Evolutionary conservation across 441 rosid species (phyloP).

Genomic region (Iberis amara): DNA sequence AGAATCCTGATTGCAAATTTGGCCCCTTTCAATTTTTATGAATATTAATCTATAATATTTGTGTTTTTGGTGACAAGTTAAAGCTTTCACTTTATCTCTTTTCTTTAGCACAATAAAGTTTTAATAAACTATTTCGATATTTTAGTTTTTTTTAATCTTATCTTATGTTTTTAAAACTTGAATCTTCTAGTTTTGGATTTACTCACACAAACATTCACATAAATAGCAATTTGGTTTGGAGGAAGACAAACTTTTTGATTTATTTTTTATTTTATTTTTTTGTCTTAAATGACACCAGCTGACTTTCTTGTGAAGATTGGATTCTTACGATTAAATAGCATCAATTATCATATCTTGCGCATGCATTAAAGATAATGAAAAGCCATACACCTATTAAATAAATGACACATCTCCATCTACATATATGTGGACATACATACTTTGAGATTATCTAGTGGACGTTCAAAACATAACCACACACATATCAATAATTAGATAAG

Average conservation of each 20-base stretch:
- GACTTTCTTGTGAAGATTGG: constrained; percentile 16
- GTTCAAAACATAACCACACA: neutral
- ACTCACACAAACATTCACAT: too few relatives aligned
- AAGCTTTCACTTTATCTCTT: too few relatives aligned
- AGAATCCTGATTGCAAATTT: too few relatives aligned
- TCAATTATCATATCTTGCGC: neutral
- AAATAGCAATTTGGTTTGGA: too few relatives aligned
- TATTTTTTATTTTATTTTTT: neutral
- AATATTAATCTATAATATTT: too few relatives aligned
- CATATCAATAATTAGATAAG: constrained; percentile 1
- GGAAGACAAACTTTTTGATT: neutral
- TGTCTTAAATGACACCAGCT: constrained; percentile 18
- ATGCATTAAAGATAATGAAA: constrained; percentile 16
- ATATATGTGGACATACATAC: neutral
- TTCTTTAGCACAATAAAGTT: too few relatives aligned
- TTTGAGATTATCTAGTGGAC: constrained; percentile 23
- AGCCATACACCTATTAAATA: constrained; percentile 17
- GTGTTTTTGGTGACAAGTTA: too few relatives aligned
- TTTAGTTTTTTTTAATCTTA: too few relatives aligned
- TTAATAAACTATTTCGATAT: too few relatives aligned
- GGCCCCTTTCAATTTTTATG: too few relatives aligned
- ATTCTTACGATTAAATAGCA: neutral
- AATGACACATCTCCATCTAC: constrained; percentile 10
- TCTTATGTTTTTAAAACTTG: too few relatives aligned
- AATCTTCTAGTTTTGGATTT: too few relatives aligned